Percentiles rank a stretch among this genome's conserved stretches.
These are phyloP conservation scores for Lichtheimia hyalospora DNA, from an alignment of 371 early-diverging fungal genomes.

Conservation along the genomic window DNA sequence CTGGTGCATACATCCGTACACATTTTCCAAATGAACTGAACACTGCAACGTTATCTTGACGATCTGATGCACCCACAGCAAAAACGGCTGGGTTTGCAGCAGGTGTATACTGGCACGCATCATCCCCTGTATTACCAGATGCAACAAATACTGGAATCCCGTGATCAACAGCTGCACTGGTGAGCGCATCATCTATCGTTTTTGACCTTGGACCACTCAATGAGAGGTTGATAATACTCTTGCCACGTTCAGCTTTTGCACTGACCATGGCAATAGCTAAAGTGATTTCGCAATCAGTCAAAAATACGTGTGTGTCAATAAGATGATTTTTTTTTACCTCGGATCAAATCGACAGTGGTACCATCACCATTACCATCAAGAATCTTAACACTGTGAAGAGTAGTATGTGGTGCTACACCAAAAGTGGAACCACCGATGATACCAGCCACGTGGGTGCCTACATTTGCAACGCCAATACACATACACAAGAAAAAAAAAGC, in stretches of 20 bases:
- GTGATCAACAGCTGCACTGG: conserved; percentile 42
- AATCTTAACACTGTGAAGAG: conserved; percentile 66
- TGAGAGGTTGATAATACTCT: conserved; percentile 58
- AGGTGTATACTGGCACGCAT: conserved; percentile 74
- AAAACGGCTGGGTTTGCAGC: conserved; percentile 60
- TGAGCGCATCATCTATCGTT: conserved; percentile 37
- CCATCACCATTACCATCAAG: conserved; percentile 57
- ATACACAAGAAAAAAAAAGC: too few species aligned
- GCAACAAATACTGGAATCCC: conserved; percentile 57
- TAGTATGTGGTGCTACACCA: conserved; percentile 70
- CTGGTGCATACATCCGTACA: conserved; percentile 60
- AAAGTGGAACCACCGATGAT: conserved; percentile 58
- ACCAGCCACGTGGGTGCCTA: conserved; percentile 76
- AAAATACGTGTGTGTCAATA: background rate
- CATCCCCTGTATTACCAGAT: conserved; percentile 69
- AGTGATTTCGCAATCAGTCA: conserved; percentile 12
- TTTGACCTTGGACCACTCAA: conserved; percentile 55
- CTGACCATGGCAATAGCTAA: conserved; percentile 52
- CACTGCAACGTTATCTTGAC: conserved; percentile 40
- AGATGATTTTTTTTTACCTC: conserved; percentile 26
- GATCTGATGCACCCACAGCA: conserved; percentile 66
- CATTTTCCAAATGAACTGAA: conserved; percentile 59
- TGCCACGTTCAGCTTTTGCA: conserved; percentile 21
- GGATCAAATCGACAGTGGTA: conserved; percentile 28
- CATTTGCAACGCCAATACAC: background rate